phyloP scores from a whole-genome alignment of 2,329 filamentous ascomycete genomes.

The Talaromyces marneffei region DNA sequence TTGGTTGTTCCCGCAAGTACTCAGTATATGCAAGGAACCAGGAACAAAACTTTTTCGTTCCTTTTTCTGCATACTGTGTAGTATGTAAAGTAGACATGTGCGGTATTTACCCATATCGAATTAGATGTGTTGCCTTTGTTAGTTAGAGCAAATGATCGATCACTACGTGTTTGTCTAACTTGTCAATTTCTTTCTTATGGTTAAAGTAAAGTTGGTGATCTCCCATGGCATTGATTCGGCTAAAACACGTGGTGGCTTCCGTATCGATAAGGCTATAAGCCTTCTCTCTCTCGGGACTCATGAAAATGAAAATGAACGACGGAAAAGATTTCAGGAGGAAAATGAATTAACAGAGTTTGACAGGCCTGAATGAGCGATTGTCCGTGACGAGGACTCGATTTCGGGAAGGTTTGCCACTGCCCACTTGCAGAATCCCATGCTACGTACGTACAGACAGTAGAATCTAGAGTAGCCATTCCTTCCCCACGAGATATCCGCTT shows the following conservation, averaged over 20 bases:
- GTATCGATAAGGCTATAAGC: slow-evolving; percentile 3
- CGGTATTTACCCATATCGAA: neutral
- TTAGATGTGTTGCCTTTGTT: neutral
- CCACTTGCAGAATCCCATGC: neutral
- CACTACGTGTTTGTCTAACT: neutral
- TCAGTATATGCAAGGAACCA: slow-evolving; percentile 9
- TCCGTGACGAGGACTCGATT: neutral
- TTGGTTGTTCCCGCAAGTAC: neutral
- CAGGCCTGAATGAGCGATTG: neutral
- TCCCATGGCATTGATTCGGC: neutral
- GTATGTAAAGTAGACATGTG: neutral
- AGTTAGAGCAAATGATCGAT: neutral
- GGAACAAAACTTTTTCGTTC: neutral
- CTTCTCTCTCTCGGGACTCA: no score
- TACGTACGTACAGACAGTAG: neutral
- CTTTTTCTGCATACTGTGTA: neutral
- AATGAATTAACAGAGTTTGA: neutral
- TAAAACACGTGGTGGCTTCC: slow-evolving; percentile 1
- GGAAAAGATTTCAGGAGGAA: no score
- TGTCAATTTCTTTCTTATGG: neutral
- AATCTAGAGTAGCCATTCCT: no score
- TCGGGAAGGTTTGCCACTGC: neutral
- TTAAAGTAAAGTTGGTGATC: neutral
- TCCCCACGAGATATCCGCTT: neutral
- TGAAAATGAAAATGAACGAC: no score